Conservation (phyloP, 208 protist genomes). For the Acanthamoeba lenticulata region DNA sequence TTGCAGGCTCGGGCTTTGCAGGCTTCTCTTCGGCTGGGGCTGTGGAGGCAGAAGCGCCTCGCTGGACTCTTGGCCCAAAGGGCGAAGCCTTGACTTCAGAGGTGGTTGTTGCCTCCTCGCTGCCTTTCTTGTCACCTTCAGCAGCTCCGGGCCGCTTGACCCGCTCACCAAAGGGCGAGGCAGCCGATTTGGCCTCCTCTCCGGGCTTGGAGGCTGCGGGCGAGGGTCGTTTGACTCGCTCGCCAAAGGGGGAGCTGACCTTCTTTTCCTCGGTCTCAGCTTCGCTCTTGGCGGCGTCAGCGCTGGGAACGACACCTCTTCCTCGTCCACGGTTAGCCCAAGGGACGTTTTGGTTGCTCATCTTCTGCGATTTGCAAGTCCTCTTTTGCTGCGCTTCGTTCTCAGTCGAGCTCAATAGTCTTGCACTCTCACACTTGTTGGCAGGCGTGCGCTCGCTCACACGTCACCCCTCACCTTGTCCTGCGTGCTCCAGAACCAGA, state of each 20-base stretch:
- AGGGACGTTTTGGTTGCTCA: not conserved
- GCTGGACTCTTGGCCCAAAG: not conserved
- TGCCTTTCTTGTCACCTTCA: not conserved
- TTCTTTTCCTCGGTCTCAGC: not conserved
- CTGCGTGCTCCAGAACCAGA: too few species aligned
- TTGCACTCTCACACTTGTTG: not conserved
- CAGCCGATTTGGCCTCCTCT: not conserved
- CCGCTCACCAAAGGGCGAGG: not conserved
- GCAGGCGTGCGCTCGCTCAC: too few species aligned
- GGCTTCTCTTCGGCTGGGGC: not conserved
- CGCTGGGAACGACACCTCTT: not conserved
- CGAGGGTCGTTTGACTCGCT: not conserved
- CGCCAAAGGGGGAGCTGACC: not conserved
- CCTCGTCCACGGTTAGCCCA: not conserved
- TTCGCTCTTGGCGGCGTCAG: not conserved
- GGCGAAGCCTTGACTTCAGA: not conserved
- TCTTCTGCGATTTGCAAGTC: not conserved
- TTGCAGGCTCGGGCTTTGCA: too few species aligned
- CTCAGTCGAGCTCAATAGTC: too few species aligned
- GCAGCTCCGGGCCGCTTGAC: not conserved
- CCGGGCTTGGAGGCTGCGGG: not conserved
- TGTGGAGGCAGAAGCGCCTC: not conserved
- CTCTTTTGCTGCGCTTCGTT: not conserved
- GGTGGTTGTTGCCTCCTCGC: not conserved
- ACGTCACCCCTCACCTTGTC: too few species aligned